Base-by-base conservation (phyloP, 2,329 filamentous ascomycete genomes). In the Helotiales sp. region DNA sequence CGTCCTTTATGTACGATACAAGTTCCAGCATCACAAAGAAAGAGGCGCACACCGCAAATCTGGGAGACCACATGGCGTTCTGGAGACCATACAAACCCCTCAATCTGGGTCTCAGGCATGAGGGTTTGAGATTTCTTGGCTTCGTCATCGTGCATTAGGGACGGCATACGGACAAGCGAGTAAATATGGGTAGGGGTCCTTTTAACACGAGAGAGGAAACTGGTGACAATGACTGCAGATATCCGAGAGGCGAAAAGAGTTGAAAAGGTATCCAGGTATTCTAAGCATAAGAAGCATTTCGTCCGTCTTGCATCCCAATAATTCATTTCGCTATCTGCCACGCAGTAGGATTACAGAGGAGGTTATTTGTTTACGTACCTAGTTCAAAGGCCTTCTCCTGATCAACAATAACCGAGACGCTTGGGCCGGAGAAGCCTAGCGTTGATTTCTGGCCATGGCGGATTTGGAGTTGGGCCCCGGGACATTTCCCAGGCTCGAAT, bases 31-130 rank as follows among this genome's bases (percentile, higher is more conserved):
- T 57, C 20, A 20, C 15, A 34, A 34, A 26, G 26, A 8, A 45
- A 60, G 57, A 60, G 57, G 37, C 22, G 37, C 26, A 60, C 57
- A 60, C 57, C 57, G 57, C 57, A 28, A 30, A 45, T 47, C 37
- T 60, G 13, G 37, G 45, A n/a, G 57, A 30, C 57, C 57, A 60
- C 57, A 45, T 30, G 37, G 22, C 22, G 26, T 6, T 24, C 30
- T 8, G n/a, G n/a, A 20, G 30, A 37, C 37, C 37, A 30, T 15
- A 26, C 57, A 45, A 13, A 22, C 32, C 30, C 32, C 32, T 15
- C 54, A 24, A 60, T 3, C 10, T 26, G 15, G 37, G 34, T 7
- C 22, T 37, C 30, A 55, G 10, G 13, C 17, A 32, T 34, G 30
- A 34, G 32, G 20, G 54, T 57, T 37, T 22, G 54, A 57, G 32